Evolutionary conservation across 2,329 filamentous ascomycete species (phyloP).

Genomic region (Pseudodiploospora longispora): DNA sequence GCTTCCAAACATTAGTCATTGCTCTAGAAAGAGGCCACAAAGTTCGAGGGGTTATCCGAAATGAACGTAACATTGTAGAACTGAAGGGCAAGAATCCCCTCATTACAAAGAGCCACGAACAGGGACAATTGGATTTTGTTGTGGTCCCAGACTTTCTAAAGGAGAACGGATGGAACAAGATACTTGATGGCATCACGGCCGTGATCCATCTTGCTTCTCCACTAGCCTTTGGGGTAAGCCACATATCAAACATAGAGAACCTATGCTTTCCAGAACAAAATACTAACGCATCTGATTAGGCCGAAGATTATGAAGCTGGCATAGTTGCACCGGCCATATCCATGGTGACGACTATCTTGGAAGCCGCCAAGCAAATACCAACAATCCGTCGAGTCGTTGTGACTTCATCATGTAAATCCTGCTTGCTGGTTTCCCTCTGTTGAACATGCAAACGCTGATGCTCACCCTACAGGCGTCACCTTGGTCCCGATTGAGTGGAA

Average conservation of each 20-base stretch:
- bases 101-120: not conserved
- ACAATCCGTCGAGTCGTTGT: slow-evolving; percentile 11
- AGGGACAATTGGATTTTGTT: slow-evolving; percentile 3
- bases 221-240: slow-evolving; percentile 6
- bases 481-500: slow-evolving; percentile 11
- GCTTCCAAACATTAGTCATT: slow-evolving; percentile 2
- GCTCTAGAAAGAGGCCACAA: slow-evolving; percentile 5
- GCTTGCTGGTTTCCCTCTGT: not conserved
- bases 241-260: too few relatives aligned
- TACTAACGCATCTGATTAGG: slow-evolving; percentile 1
- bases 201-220: slow-evolving; percentile 11
- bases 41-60: slow-evolving; percentile 6
- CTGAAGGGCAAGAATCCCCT: not conserved
- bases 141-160: slow-evolving; percentile 7
- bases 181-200: slow-evolving; percentile 7
- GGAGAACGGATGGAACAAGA: not conserved
- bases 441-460: too few relatives aligned
- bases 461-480: slow-evolving; percentile 5
- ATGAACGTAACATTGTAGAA: slow-evolving; percentile 1
- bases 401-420: slow-evolving; percentile 10
- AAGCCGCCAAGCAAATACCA: slow-evolving; percentile 4
- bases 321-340: slow-evolving; percentile 9
- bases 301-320: slow-evolving; percentile 3
- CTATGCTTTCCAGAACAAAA: too few relatives aligned
- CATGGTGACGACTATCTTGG: slow-evolving; percentile 6